These are phyloP conservation scores for Calonectria pteridis DNA, from an alignment of 2,329 filamentous ascomycete species.

Conservation along the genomic window DNA sequence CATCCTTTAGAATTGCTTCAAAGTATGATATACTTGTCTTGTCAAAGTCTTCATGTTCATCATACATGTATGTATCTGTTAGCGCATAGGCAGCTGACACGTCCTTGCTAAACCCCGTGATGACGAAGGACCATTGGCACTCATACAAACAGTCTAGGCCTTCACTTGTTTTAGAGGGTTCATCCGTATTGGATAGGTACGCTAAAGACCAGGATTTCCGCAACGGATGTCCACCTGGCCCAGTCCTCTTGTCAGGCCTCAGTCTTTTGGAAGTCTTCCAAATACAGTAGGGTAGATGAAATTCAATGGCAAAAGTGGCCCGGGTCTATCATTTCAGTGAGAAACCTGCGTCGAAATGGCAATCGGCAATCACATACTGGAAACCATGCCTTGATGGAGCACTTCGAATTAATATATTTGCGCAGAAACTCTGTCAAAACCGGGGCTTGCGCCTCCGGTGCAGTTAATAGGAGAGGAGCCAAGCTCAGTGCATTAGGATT, in stretches of 20 bases:
- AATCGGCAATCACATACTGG: not conserved
- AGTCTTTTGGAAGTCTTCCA: not conserved
- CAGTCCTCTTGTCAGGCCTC: not conserved
- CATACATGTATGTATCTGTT: slow-evolving; percentile 18
- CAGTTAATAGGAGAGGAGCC: not conserved
- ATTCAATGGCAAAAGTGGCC: not conserved
- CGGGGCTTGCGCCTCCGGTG: not conserved
- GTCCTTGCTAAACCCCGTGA: not conserved
- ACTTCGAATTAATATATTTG: not conserved
- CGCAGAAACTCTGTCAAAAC: not conserved
- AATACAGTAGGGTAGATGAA: not conserved
- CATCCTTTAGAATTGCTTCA: not conserved
- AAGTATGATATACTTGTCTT: not conserved
- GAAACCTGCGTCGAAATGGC: not conserved
- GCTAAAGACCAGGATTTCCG: not conserved
- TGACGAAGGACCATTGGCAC: slow-evolving; percentile 9
- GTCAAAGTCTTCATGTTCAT: not conserved
- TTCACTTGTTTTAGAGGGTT: not conserved
- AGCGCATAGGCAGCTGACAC: slow-evolving; percentile 1
- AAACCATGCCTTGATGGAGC: not conserved
- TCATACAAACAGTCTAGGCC: not conserved
- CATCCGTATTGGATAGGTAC: not conserved
- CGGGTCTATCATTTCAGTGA: not conserved
- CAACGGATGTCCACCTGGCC: not conserved
- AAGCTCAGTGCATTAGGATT: not conserved